Conservation (phyloP, 2,329 filamentous ascomycete species). For the Aulographum hederae region DNA sequence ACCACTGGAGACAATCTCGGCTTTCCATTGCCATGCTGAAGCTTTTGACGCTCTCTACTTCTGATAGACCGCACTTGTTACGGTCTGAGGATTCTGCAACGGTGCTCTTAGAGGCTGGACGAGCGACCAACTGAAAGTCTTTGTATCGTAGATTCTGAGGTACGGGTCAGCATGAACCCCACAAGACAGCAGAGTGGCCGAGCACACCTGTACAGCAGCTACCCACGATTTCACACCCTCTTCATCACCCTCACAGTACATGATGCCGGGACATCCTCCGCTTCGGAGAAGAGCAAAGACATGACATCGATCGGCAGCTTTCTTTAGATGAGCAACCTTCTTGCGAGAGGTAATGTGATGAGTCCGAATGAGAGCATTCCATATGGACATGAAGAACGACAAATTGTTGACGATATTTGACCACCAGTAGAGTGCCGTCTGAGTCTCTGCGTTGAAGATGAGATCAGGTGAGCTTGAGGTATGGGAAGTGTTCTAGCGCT, state of each 20-base stretch:
- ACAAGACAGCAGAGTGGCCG: background rate
- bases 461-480: background rate
- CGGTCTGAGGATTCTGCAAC: too few species aligned
- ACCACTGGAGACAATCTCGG: conserved; percentile 43
- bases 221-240: conserved; percentile 44
- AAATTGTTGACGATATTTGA: background rate
- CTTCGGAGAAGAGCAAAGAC: conserved; percentile 48
- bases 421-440: background rate
- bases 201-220: conserved; percentile 34
- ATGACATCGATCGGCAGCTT: conserved; percentile 41
- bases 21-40: conserved; percentile 44
- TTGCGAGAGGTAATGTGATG: conserved; percentile 71
- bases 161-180: background rate
- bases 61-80: conserved; percentile 28
- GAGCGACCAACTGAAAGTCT: conserved; percentile 46
- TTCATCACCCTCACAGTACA: conserved; percentile 55
- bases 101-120: conserved; percentile 27
- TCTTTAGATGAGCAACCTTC: conserved; percentile 45
- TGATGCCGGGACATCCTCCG: conserved; percentile 54
- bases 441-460: background rate
- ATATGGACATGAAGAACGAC: conserved; percentile 10
- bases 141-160: conserved; percentile 48
- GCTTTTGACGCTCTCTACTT: conserved; percentile 44
- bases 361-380: conserved; percentile 51
- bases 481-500: background rate